Conservation (phyloP, 306 rosid genomes). For the Cucurbita argyrosperma region DNA sequence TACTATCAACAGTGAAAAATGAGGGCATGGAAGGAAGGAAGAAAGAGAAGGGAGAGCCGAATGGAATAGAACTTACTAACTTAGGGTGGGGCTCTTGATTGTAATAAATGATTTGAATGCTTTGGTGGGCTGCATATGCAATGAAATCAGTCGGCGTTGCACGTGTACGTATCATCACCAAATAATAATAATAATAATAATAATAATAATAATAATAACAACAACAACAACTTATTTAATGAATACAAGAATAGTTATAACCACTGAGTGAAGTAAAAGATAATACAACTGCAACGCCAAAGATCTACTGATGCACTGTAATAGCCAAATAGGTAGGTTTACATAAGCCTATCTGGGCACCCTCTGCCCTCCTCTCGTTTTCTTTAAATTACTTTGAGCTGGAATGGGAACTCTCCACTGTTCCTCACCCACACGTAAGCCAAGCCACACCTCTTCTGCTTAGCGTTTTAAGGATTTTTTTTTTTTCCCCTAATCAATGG, state of each 20-base stretch:
- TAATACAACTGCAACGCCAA: conserved; percentile 4
- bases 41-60: not conserved
- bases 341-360: conserved; percentile 9
- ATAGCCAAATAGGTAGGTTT: not conserved
- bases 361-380: not conserved
- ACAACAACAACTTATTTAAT: not conserved
- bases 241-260: not conserved
- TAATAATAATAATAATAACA: not conserved
- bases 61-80: not conserved
- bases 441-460: no score
- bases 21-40: not conserved
- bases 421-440: no score
- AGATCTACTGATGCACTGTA: not conserved
- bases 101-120: conserved; percentile 2
- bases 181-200: not conserved
- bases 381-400: not conserved
- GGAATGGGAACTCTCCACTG: no score
- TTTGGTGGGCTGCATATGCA: conserved; percentile 1
- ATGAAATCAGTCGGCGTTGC: conserved; percentile 14
- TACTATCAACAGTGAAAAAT: not conserved
- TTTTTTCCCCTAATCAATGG: no score
- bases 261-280: conserved; percentile 11
- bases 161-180: conserved; percentile 1
- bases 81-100: not conserved
- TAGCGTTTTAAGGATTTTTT: no score